phyloP scores from a whole-genome alignment of 768 basidiomycete species.

The Leccinum fibrillosum region DNA sequence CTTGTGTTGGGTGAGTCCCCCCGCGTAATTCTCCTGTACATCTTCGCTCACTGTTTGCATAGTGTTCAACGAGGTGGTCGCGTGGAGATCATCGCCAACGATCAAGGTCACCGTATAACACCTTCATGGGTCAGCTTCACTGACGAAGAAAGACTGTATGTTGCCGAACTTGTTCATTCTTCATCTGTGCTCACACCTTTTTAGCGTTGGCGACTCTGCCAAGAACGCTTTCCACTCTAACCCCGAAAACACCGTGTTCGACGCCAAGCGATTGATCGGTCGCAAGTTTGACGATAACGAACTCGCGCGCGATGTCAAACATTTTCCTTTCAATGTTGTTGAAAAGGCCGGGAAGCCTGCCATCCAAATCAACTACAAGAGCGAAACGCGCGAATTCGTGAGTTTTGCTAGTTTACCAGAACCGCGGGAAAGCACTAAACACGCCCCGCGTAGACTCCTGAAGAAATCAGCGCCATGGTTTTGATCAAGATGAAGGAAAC shows the following conservation, averaged over 20 bases:
- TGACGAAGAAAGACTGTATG: constrained; percentile 70
- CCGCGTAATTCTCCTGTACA: neutral
- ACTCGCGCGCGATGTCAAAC: constrained; percentile 79
- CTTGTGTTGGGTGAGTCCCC: constrained; percentile 83
- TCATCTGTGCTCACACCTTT: neutral
- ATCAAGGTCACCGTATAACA: constrained; percentile 87
- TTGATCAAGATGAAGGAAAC: constrained; percentile 99
- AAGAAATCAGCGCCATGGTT: constrained; percentile 96
- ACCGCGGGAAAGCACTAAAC: neutral
- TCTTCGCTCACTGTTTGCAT: constrained; percentile 1
- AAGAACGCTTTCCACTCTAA: constrained; percentile 95
- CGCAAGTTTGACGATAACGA: constrained; percentile 80
- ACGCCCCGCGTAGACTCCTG: constrained; percentile 61
- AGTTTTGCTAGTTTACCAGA: constrained; percentile 29
- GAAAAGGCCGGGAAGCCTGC: constrained; percentile 79
- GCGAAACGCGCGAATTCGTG: constrained; percentile 80
- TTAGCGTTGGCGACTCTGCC: constrained; percentile 84
- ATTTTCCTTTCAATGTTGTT: constrained; percentile 86
- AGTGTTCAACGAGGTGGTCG: constrained; percentile 84
- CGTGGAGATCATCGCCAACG: constrained; percentile 88
- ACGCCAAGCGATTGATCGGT: constrained; percentile 94
- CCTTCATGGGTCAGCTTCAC: constrained; percentile 84
- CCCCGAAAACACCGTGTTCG: constrained; percentile 92
- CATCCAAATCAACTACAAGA: constrained; percentile 75
- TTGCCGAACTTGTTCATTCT: neutral